A percentile compares a stretch with the other conserved stretches of the same genome.
Conservation (phyloP, 1,284 basidiomycete genomes). For the Cryptococcus floricola region DNA sequence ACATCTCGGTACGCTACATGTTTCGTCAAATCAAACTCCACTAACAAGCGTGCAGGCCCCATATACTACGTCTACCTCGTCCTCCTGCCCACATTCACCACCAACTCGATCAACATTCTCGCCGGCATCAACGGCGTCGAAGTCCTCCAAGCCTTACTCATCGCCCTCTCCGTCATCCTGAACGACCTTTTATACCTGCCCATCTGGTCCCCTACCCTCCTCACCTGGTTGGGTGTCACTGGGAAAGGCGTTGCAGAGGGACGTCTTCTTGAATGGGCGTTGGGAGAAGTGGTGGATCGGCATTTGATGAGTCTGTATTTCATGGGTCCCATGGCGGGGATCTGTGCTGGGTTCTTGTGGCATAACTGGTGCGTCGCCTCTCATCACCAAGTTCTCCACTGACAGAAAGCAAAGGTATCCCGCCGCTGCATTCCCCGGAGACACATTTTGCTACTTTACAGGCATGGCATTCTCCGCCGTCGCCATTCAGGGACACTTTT, state of each 20-base stretch:
- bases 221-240: slow-evolving; percentile 66
- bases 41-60: slow-evolving; percentile 59
- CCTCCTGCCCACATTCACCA: slow-evolving; percentile 90
- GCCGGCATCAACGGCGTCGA: slow-evolving; percentile 98
- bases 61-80: slow-evolving; percentile 97
- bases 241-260: slow-evolving; percentile 48
- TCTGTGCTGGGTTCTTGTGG: slow-evolving; percentile 82
- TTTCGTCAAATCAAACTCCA: slow-evolving; percentile 2
- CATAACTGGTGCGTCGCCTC: slow-evolving; percentile 76
- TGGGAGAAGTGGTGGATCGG: slow-evolving; percentile 74
- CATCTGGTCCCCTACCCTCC: slow-evolving; percentile 58
- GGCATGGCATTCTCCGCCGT: slow-evolving; percentile 97
- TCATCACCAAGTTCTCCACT: slow-evolving; percentile 11
- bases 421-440: slow-evolving; percentile 88
- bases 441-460: slow-evolving; percentile 95
- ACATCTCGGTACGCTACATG: slow-evolving; percentile 69
- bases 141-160: slow-evolving; percentile 87
- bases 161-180: slow-evolving; percentile 80
- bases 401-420: slow-evolving; percentile 70
- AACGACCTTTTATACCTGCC: slow-evolving; percentile 93
- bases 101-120: slow-evolving; percentile 98
- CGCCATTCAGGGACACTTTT: slow-evolving; percentile 93
- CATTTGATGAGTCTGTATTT: slow-evolving; percentile 95
- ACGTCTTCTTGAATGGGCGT: slow-evolving; percentile 42
- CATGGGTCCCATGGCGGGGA: slow-evolving; percentile 88